Evolutionary conservation across 1,284 basidiomycete species (phyloP), one percentile per base, ranked within the genome.

Genomic region (Tranzscheliella williamsii): DNA sequence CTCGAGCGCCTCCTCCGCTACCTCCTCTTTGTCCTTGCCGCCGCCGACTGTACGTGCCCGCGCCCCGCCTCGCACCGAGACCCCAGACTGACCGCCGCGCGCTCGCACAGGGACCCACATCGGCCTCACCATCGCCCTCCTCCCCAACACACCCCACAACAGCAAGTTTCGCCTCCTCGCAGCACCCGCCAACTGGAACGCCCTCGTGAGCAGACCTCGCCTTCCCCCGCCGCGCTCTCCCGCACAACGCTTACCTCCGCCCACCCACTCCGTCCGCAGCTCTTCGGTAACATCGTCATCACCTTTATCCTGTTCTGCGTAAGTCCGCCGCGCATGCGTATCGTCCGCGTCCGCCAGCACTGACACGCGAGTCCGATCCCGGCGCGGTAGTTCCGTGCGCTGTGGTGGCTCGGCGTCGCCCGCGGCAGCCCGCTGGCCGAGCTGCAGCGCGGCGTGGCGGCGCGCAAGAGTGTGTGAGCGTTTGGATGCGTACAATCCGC

Each of bases 281-380:
- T 72, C 5, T 72, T 72, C 35, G 70, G 70, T 5, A 72, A 72
- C 46, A 65, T 72, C 33, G 43, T 67, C 39, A 70, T 72, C 53
- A 70, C 70, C 2, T 57, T 72, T 18, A 45, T 65, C 27, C 51
- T 72, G 9, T 70, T 72, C 34, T 65, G 53, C 36, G 55, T 61
- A 44, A 57, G 66, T 60, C 6, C 20, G 8, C 15, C 20, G 11
- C 26, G 42, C 21, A n/a, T n/a, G n/a, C n/a, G n/a, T n/a, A n/a
- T n/a, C n/a, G n/a, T n/a, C n/a, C n/a, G n/a, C n/a, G n/a, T n/a
- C n/a, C n/a, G n/a, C n/a, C n/a, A n/a, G n/a, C n/a, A n/a, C n/a
- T n/a, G n/a, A n/a, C n/a, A n/a, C n/a, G n/a, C n/a, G 7, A 17
- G 24, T 38, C 15, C 4, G 16, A n/a, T n/a, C n/a, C n/a, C n/a